These are phyloP conservation scores for Trichopus zeylanicus DNA, from an alignment of 116 monocot species.

Conservation along the genomic window DNA sequence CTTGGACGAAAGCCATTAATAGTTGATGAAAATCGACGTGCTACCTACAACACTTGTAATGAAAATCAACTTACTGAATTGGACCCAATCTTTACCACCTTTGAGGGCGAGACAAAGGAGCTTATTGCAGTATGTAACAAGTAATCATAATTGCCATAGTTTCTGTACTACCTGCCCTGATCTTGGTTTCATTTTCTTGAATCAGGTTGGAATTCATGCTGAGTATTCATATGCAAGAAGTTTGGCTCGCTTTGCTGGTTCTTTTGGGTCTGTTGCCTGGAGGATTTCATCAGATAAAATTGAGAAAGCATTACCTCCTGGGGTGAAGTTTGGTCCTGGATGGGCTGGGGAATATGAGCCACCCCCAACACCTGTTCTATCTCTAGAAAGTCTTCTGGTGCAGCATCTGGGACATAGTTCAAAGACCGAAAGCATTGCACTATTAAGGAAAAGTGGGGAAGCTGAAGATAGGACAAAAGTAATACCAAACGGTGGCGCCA, in stretches of 20 bases:
- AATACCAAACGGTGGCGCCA: too few relatives aligned
- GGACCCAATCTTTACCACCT: slow-evolving; percentile 17
- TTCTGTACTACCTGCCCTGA: neutral
- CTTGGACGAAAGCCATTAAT: slow-evolving; percentile 17
- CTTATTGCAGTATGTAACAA: slow-evolving; percentile 42
- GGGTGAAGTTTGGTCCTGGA: slow-evolving; percentile 67
- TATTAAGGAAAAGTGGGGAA: too few relatives aligned
- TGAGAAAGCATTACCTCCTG: slow-evolving; percentile 48
- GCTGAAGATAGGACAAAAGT: too few relatives aligned
- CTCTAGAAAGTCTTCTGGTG: slow-evolving; percentile 12
- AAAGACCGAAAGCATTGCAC: too few relatives aligned
- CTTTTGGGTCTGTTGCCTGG: slow-evolving; percentile 69
- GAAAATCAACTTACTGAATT: slow-evolving; percentile 8
- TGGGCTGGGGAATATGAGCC: slow-evolving; percentile 83
- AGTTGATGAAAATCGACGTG: slow-evolving; percentile 63
- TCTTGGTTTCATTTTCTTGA: slow-evolving; percentile 7
- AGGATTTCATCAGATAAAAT: slow-evolving; percentile 54
- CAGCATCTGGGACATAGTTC: too few relatives aligned
- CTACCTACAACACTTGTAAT: slow-evolving; percentile 32
- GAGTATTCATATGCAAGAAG: slow-evolving; percentile 79
- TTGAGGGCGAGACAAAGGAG: slow-evolving; percentile 30
- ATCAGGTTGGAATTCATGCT: slow-evolving; percentile 48
- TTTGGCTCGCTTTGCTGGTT: slow-evolving; percentile 63
- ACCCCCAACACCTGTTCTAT: slow-evolving; percentile 31
- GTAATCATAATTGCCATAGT: neutral